Base-by-base conservation (phyloP, 2,329 filamentous ascomycete genomes). In the Fusarium sp. region DNA sequence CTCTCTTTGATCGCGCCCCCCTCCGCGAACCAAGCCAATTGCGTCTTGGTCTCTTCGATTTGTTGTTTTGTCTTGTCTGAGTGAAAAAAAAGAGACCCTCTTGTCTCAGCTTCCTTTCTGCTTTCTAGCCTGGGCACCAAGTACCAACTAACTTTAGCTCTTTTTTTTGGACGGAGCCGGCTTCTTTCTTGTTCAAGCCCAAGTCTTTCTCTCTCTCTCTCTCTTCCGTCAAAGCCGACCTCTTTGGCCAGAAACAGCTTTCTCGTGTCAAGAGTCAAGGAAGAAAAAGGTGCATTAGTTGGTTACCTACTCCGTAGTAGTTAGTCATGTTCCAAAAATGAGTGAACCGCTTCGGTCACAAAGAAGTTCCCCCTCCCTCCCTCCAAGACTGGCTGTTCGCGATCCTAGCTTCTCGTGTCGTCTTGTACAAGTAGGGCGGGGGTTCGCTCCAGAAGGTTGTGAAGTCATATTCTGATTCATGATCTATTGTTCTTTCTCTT, bases 211-310 rank as follows among this genome's bases (percentile, higher is more conserved):
- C n/a, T n/a, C 17, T n/a, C 10, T 11, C 26, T 28, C 26, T 28
- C 26, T 12, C 26, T 28, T 12, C 11, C 26, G 53, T 59, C 54
- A 73, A 63, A 66, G 56, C 49, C 15, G 28, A 15, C 62, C 59
- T 57, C 70, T 63, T 71, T 73, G 38, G 69, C 71, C 50, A 73
- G 70, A 73, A 34, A 61, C 71, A 74, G 68, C 50, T 55, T 24
- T 24, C 42, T 43, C 36, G 26, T 23, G n/a, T n/a, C n/a, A 11
- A 26, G 24, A 26, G 24, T 26, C 8, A 26, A 26, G 24, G 24
- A 26, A 26, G 24, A 30, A 15, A 32, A 15, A 32, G 7, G 34
- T 36, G 32, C 28, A 32, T 57, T 45, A 28, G 26, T 28, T 12
- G 12, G 26, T 28, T 28, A 28, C 9, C 6, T 11, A 12, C 10